Conservation (phyloP, 768 basidiomycete genomes). For the Lyophyllum atratum region DNA sequence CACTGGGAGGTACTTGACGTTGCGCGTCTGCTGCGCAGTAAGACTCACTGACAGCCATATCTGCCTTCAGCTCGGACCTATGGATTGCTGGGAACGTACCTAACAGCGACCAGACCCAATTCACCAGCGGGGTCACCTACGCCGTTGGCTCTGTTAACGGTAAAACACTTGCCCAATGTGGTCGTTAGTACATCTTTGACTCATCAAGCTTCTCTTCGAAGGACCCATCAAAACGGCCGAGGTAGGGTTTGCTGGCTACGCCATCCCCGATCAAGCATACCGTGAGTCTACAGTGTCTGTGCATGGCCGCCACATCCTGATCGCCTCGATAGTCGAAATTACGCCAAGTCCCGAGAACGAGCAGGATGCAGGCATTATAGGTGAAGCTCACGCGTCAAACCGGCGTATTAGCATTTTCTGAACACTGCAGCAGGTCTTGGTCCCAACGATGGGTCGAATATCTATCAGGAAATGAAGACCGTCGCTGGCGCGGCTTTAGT, state of each 20-base stretch:
- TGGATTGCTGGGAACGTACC: constrained; percentile 54
- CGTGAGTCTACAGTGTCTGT: constrained; percentile 33
- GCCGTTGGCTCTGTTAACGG: constrained; percentile 56
- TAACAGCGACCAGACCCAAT: constrained; percentile 38
- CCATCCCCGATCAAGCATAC: constrained; percentile 46
- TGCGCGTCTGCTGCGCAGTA: background rate
- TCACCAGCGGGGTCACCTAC: constrained; percentile 45
- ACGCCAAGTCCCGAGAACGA: constrained; percentile 29
- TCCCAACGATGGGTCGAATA: constrained; percentile 54
- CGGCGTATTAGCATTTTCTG: background rate
- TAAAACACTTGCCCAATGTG: constrained; percentile 21
- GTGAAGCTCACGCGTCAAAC: constrained; percentile 9
- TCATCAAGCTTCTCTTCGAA: constrained; percentile 14
- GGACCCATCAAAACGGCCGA: constrained; percentile 47
- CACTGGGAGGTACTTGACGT: constrained; percentile 43
- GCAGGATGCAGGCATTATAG: constrained; percentile 32
- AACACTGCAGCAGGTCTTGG: constrained; percentile 58
- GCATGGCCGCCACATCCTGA: background rate
- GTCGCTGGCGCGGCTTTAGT: constrained; percentile 53
- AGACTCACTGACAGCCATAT: background rate
- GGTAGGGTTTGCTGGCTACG: constrained; percentile 46
- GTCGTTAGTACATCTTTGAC: background rate
- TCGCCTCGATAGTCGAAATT: constrained; percentile 38
- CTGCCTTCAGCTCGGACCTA: constrained; percentile 56
- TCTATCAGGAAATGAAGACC: constrained; percentile 36